Conservation (phyloP, 768 basidiomycete genomes). For the Boletellus emodensis region DNA sequence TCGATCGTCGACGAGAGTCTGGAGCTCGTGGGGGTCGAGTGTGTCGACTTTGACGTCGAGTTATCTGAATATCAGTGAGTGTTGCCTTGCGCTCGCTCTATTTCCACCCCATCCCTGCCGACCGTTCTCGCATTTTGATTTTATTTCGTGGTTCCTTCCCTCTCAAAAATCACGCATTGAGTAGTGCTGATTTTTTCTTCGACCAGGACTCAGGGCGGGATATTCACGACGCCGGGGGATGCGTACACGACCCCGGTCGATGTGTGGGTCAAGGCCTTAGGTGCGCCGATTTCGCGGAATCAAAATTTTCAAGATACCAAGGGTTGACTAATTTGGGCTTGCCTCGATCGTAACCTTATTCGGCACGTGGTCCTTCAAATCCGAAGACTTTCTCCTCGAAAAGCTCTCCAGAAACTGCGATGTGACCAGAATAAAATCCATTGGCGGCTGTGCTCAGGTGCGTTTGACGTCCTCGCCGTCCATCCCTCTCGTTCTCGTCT, state of each 20-base stretch:
- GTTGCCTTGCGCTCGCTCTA: neutral
- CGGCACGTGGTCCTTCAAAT: slow-evolving; percentile 26
- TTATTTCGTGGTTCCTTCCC: neutral
- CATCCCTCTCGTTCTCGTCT: neutral
- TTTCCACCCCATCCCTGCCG: neutral
- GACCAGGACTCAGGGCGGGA: slow-evolving; percentile 75
- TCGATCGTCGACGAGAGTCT: slow-evolving; percentile 80
- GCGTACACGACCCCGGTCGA: slow-evolving; percentile 86
- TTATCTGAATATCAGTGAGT: slow-evolving; percentile 79
- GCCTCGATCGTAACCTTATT: slow-evolving; percentile 32
- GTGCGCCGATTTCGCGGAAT: slow-evolving; percentile 52
- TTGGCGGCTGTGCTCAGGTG: slow-evolving; percentile 79
- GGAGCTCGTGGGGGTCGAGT: slow-evolving; percentile 78
- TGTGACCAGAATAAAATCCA: slow-evolving; percentile 63
- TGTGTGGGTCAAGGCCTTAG: slow-evolving; percentile 87
- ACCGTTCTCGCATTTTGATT: neutral
- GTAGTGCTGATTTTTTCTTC: slow-evolving; percentile 13
- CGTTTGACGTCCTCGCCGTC: slow-evolving; percentile 11
- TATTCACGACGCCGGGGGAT: slow-evolving; percentile 82
- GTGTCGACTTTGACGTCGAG: slow-evolving; percentile 79
- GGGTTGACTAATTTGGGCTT: slow-evolving; percentile 34
- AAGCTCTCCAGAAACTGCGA: slow-evolving; percentile 70
- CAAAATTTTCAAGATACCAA: slow-evolving; percentile 50
- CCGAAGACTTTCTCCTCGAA: slow-evolving; percentile 66
- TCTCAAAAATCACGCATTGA: slow-evolving; percentile 10